Conservation (phyloP, 1,284 basidiomycete genomes). For the Mycosarcoma maydis region DNA sequence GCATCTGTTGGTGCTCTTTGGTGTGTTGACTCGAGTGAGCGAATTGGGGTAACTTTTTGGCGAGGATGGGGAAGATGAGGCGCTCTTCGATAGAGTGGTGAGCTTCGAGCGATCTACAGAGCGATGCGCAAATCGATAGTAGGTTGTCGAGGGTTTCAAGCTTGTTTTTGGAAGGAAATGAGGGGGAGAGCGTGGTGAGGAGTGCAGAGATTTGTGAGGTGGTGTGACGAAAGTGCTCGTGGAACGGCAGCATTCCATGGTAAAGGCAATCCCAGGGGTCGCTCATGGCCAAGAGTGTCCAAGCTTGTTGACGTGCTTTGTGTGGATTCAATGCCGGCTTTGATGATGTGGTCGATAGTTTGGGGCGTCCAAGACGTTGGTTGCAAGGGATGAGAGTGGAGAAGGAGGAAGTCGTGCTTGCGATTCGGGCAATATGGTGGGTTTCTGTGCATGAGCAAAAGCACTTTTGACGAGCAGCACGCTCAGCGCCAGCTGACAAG, state of each 20-base stretch:
- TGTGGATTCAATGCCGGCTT: too few species aligned
- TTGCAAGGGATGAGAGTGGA: neutral
- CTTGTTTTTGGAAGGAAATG: constrained; percentile 13
- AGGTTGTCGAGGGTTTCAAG: constrained; percentile 18
- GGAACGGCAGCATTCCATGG: constrained; percentile 53
- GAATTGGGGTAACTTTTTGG: constrained; percentile 55
- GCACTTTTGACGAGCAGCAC: constrained; percentile 1
- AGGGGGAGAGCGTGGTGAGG: constrained; percentile 15
- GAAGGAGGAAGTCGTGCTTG: neutral
- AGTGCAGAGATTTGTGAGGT: constrained; percentile 29
- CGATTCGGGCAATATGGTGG: neutral
- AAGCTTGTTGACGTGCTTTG: too few species aligned
- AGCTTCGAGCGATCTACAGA: constrained; percentile 45
- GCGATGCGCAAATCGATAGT: constrained; percentile 17
- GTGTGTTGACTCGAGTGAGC: constrained; percentile 37
- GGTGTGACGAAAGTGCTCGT: constrained; percentile 44
- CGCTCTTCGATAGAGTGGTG: constrained; percentile 62
- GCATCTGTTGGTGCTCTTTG: constrained; percentile 50
- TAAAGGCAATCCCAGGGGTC: constrained; percentile 49
- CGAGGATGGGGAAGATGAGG: constrained; percentile 58
- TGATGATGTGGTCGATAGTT: too few species aligned
- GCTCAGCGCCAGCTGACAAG: constrained; percentile 18
- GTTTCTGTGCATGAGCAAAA: neutral
- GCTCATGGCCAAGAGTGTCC: too few species aligned
- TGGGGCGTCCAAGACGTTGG: too few species aligned